A percentile compares a stretch with the other conserved stretches of the same genome.
Conservation (phyloP, 1,284 basidiomycete species). For the Mycena citricolor region DNA sequence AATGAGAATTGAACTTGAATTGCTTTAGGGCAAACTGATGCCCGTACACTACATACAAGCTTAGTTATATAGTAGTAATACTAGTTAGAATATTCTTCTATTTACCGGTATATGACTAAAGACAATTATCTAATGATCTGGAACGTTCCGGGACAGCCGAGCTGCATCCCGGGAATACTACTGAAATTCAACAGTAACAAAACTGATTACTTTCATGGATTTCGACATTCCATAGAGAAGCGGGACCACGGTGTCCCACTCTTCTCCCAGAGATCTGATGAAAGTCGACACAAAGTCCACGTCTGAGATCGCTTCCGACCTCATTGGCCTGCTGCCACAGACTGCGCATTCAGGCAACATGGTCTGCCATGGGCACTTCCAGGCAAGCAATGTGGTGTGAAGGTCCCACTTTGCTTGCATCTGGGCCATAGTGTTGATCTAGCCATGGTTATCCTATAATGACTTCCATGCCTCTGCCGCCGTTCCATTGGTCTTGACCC, state of each 20-base stretch:
- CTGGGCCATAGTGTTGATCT: constrained; percentile 8
- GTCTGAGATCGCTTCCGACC: constrained; percentile 7
- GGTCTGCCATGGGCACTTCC: constrained; percentile 7
- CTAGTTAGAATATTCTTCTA: too few relatives aligned
- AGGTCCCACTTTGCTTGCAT: constrained; percentile 10
- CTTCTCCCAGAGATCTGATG: constrained; percentile 9
- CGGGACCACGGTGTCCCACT: constrained; percentile 10
- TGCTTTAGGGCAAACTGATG: too few relatives aligned
- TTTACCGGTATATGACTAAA: too few relatives aligned
- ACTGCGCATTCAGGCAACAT: constrained; percentile 5
- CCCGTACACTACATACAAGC: too few relatives aligned
- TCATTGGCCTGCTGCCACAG: constrained; percentile 14
- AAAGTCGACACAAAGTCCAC: constrained; percentile 8
- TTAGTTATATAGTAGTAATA: too few relatives aligned
- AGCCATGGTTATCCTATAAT: constrained; percentile 10
- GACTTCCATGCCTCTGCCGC: constrained; percentile 22
- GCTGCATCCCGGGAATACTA: too few relatives aligned
- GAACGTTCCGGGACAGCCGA: too few relatives aligned
- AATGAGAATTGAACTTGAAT: too few relatives aligned
- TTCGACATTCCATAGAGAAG: constrained; percentile 4
- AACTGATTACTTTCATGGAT: constrained; percentile 9
- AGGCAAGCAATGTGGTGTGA: background rate
- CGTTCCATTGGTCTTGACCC: constrained; percentile 18
- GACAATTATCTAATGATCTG: too few relatives aligned
- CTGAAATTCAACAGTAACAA: too few relatives aligned